A percentile compares a stretch with the other conserved stretches of the same genome.
These are phyloP conservation scores for Gracilariopsis chorda DNA, from an alignment of 23 red algal genomes.

Conservation along the genomic window DNA sequence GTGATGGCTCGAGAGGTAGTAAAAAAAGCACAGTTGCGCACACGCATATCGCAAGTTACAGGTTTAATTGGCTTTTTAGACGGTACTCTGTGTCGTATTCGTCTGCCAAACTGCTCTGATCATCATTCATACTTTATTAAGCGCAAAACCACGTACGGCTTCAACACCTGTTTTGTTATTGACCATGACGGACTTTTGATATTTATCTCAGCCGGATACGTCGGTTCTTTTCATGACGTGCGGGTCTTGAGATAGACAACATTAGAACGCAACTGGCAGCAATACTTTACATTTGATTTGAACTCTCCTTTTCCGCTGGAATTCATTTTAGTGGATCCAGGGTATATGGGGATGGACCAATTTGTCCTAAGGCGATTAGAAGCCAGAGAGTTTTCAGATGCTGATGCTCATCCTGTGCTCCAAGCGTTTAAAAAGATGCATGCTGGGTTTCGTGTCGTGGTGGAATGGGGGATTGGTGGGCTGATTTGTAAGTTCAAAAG, in stretches of 20 bases:
- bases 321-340: neutral
- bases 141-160: neutral
- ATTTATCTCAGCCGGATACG: neutral
- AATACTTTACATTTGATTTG: neutral
- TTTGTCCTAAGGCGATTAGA: neutral
- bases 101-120: neutral
- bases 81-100: neutral
- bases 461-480: neutral
- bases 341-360: neutral
- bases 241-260: neutral
- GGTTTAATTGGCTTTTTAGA: neutral
- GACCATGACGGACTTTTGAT: neutral
- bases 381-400: neutral
- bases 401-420: neutral
- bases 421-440: neutral
- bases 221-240: neutral
- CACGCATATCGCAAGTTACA: neutral
- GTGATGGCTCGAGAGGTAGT: neutral
- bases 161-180: neutral
- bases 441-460: neutral
- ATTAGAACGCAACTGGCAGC: neutral
- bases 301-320: neutral
- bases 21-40: too few species aligned
- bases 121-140: neutral
- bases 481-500: neutral